Conservation (phyloP, 2,329 filamentous ascomycete genomes). For the Diaporthe citriasiana region DNA sequence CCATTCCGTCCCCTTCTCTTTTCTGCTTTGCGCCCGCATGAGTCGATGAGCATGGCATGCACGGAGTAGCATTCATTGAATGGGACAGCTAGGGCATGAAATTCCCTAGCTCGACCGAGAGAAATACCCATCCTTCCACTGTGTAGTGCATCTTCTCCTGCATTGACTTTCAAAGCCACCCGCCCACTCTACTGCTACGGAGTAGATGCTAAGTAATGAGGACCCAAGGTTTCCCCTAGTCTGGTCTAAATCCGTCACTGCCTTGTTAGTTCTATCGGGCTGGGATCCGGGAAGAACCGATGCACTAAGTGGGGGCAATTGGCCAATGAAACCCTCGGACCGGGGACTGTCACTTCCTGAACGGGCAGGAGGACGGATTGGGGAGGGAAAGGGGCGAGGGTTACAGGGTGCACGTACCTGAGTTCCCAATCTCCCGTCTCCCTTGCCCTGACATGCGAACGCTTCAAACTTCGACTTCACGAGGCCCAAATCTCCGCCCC, state of each 20-base stretch:
- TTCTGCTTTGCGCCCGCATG: not conserved
- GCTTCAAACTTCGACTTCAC: constrained; percentile 32
- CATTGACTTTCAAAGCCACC: constrained; percentile 19
- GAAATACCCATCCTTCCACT: constrained; percentile 6
- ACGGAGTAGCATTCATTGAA: constrained; percentile 15
- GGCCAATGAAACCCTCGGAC: constrained; percentile 13
- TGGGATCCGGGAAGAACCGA: constrained; percentile 28
- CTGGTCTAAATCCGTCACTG: constrained; percentile 34
- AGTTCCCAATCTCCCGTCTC: constrained; percentile 29
- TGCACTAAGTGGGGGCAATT: not conserved
- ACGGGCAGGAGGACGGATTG: constrained; percentile 31
- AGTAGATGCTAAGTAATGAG: not conserved
- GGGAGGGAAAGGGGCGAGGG: constrained; percentile 1
- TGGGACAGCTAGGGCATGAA: not conserved
- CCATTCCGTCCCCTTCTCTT: not conserved
- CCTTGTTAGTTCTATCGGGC: not conserved
- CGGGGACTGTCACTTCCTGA: constrained; percentile 22
- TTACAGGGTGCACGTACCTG: not conserved
- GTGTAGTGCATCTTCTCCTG: not conserved
- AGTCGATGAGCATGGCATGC: not conserved
- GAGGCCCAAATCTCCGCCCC: constrained; percentile 35
- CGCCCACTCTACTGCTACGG: not conserved
- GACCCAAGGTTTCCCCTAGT: constrained; percentile 7
- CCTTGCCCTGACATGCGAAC: constrained; percentile 15
- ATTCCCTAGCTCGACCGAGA: not conserved